Conservation (phyloP, 2,329 filamentous ascomycete species). For the Penicillium psychrosexuale region DNA sequence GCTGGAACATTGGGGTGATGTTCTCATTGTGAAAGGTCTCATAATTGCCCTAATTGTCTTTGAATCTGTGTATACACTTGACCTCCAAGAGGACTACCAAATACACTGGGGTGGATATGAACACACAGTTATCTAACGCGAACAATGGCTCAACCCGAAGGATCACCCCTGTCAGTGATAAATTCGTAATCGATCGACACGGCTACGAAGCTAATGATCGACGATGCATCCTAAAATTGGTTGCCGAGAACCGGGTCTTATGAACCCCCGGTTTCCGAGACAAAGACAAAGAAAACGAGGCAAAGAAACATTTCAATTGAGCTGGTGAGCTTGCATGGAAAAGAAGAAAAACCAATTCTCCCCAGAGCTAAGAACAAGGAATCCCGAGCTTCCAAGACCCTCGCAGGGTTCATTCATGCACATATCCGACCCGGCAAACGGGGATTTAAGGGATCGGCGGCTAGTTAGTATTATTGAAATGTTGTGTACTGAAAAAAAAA, state of each 20-base stretch:
- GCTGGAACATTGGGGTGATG: neutral
- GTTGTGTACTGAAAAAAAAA: neutral
- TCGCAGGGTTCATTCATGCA: constrained; percentile 7
- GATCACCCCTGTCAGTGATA: constrained; percentile 24
- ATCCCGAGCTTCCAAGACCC: constrained; percentile 1
- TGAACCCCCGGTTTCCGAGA: neutral
- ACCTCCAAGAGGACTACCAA: neutral
- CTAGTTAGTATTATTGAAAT: constrained; percentile 7
- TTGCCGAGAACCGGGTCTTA: neutral
- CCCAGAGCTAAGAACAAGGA: neutral
- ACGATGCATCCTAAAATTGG: constrained; percentile 7
- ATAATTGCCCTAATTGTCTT: neutral
- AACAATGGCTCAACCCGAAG: neutral
- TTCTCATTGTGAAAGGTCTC: too few species aligned
- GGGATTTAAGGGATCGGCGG: neutral
- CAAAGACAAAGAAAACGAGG: constrained; percentile 2
- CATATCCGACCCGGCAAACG: constrained; percentile 12
- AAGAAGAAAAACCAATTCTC: neutral
- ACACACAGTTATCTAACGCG: constrained; percentile 3
- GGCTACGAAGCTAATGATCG: constrained; percentile 11
- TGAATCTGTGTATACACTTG: neutral
- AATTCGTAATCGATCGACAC: constrained; percentile 18
- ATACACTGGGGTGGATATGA: neutral
- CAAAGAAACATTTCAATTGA: constrained; percentile 1
- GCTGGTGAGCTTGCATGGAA: neutral